Evolutionary conservation across 768 basidiomycete species (phyloP).

Genomic region (Dioszegia crocea): DNA sequence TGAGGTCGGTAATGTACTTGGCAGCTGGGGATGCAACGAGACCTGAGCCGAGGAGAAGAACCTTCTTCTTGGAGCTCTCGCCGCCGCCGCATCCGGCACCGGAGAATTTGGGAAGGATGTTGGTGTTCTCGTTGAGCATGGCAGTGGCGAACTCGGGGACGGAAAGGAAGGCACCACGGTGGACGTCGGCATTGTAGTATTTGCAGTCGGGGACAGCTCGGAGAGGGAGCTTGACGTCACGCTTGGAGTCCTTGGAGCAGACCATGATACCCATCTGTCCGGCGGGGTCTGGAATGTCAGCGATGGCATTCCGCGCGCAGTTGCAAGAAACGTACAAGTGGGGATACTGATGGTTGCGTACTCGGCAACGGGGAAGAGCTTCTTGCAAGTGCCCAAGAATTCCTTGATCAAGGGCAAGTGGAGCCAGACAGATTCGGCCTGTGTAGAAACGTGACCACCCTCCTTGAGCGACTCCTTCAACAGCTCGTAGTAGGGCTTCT

Average conservation of each 20-base stretch:
- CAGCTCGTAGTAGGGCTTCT: slow-evolving; percentile 94
- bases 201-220: slow-evolving; percentile 66
- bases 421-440: slow-evolving; percentile 93
- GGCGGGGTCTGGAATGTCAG: slow-evolving; percentile 61
- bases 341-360: slow-evolving; percentile 97
- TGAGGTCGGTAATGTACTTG: slow-evolving; percentile 80
- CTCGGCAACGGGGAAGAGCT: slow-evolving; percentile 73
- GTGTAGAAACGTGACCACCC: slow-evolving; percentile 89
- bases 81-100: slow-evolving; percentile 54
- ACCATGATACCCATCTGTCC: slow-evolving; percentile 95
- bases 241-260: slow-evolving; percentile 67
- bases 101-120: slow-evolving; percentile 55
- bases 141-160: slow-evolving; percentile 87
- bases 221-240: slow-evolving; percentile 69
- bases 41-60: slow-evolving; percentile 88
- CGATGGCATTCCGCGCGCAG: neutral
- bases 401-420: slow-evolving; percentile 81
- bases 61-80: slow-evolving; percentile 54
- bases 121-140: slow-evolving; percentile 66
- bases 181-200: slow-evolving; percentile 82
- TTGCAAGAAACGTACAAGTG: slow-evolving; percentile 56
- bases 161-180: slow-evolving; percentile 69
- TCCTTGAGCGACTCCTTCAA: slow-evolving; percentile 82
- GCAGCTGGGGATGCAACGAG: slow-evolving; percentile 96
- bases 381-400: slow-evolving; percentile 64